Evolutionary conservation across 352 stramenopile genomes (phyloP).

Genomic region (Phytophthora pseudosyringae): DNA sequence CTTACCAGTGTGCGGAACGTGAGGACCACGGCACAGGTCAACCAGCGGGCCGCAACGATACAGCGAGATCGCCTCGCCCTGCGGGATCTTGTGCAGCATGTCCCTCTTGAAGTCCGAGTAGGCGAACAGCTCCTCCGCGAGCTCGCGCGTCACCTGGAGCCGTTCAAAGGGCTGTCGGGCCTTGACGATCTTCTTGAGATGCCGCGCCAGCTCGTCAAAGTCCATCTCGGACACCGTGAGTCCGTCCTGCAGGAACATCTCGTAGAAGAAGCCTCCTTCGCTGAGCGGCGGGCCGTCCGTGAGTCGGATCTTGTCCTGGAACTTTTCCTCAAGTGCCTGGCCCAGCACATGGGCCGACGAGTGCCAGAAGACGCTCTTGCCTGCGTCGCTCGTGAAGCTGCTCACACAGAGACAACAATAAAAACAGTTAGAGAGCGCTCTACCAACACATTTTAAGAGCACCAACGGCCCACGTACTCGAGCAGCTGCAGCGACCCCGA

Average conservation of each 20-base stretch:
- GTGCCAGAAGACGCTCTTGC: constrained; percentile 96
- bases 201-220: constrained; percentile 81
- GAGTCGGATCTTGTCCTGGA: constrained; percentile 96
- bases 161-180: constrained; percentile 92
- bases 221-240: constrained; percentile 77
- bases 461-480: constrained; percentile 49
- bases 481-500: constrained; percentile 63
- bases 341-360: constrained; percentile 99
- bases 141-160: constrained; percentile 91
- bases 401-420: not conserved
- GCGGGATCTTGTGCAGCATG: constrained; percentile 97
- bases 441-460: not conserved
- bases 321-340: constrained; percentile 97
- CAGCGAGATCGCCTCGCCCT: constrained; percentile 93
- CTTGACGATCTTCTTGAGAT: constrained; percentile 97
- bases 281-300: constrained; percentile 93
- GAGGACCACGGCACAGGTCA: constrained; percentile 96
- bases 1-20: constrained; percentile 94
- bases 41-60: constrained; percentile 99
- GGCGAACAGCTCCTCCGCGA: constrained; percentile 90
- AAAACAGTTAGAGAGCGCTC: constrained; percentile 3
- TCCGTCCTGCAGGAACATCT: constrained; percentile 78
- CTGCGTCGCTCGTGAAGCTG: constrained; percentile 74
- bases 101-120: constrained; percentile 98
- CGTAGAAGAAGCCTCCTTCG: constrained; percentile 99